Percentiles rank a stretch among this genome's conserved stretches.
Conservation (phyloP, 2,329 filamentous ascomycete genomes). For the Fusarium falciforme region DNA sequence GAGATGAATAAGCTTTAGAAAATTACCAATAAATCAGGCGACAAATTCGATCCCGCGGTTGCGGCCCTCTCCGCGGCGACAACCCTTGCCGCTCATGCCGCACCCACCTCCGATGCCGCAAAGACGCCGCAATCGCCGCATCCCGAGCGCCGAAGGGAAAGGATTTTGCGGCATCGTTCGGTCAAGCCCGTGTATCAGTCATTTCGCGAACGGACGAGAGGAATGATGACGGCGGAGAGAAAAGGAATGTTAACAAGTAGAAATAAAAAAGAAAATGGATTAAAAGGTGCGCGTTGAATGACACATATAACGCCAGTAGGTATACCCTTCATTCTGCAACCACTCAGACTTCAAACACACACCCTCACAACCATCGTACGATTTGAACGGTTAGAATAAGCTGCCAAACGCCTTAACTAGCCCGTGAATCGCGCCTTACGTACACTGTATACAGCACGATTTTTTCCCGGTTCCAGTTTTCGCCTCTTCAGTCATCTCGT, state of each 20-base stretch:
- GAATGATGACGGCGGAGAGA: neutral
- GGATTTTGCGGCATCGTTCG: neutral
- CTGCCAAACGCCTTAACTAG: neutral
- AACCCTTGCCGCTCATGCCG: neutral
- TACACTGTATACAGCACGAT: neutral
- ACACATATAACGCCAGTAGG: neutral
- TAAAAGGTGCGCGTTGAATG: neutral
- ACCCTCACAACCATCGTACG: neutral
- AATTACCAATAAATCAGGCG: neutral
- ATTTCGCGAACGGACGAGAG: neutral
- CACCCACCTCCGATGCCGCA: neutral
- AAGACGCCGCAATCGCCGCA: neutral
- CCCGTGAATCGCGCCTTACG: neutral
- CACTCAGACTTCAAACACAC: neutral
- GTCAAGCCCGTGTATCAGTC: neutral
- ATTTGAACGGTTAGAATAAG: neutral
- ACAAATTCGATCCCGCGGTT: neutral
- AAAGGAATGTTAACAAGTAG: neutral
- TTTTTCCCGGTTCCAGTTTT: neutral
- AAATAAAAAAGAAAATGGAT: neutral
- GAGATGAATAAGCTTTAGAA: neutral
- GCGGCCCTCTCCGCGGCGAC: neutral
- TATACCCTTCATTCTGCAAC: neutral
- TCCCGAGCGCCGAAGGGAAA: neutral
- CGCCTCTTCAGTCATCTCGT: neutral